phyloP scores from a whole-genome alignment of 352 stramenopile genomes.

The Phytopythium cucurbitacearum region DNA sequence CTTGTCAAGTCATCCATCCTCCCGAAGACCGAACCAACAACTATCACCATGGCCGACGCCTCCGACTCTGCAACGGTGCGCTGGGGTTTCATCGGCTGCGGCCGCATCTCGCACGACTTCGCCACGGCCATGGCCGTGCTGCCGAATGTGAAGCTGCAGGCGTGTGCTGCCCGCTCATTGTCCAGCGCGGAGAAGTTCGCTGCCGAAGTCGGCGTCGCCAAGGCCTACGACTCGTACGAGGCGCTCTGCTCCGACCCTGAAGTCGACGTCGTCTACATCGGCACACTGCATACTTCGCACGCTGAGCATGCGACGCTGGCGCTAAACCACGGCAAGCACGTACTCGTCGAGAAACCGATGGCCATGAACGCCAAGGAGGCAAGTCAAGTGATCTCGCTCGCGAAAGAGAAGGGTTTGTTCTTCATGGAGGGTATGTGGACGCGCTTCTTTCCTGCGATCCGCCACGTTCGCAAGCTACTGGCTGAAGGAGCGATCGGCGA shows the following conservation, averaged over 20 bases:
- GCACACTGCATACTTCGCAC: constrained; percentile 87
- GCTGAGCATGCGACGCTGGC: constrained; percentile 70
- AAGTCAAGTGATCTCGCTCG: constrained; percentile 52
- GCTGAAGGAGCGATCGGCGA: constrained; percentile 50
- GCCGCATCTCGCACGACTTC: constrained; percentile 63
- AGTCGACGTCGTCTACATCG: constrained; percentile 92
- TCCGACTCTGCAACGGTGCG: not conserved
- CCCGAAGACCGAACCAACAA: too few species aligned
- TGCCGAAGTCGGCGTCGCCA: constrained; percentile 34
- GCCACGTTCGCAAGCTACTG: constrained; percentile 58
- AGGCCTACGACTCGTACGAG: constrained; percentile 83
- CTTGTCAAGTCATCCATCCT: too few species aligned
- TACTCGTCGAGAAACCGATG: constrained; percentile 93
- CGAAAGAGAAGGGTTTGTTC: constrained; percentile 67
- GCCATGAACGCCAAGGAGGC: constrained; percentile 82
- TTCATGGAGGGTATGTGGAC: constrained; percentile 87
- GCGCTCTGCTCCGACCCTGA: constrained; percentile 67
- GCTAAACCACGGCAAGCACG: constrained; percentile 85
- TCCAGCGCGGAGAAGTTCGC: constrained; percentile 42
- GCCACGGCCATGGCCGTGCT: constrained; percentile 33
- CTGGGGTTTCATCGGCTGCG: constrained; percentile 70
- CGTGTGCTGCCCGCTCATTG: constrained; percentile 50
- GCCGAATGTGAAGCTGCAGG: constrained; percentile 21
- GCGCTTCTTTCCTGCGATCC: constrained; percentile 75
- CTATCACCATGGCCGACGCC: too few species aligned